These are phyloP conservation scores for Botrytis elliptica DNA, from an alignment of 2,329 filamentous ascomycete genomes.

Conservation along the genomic window DNA sequence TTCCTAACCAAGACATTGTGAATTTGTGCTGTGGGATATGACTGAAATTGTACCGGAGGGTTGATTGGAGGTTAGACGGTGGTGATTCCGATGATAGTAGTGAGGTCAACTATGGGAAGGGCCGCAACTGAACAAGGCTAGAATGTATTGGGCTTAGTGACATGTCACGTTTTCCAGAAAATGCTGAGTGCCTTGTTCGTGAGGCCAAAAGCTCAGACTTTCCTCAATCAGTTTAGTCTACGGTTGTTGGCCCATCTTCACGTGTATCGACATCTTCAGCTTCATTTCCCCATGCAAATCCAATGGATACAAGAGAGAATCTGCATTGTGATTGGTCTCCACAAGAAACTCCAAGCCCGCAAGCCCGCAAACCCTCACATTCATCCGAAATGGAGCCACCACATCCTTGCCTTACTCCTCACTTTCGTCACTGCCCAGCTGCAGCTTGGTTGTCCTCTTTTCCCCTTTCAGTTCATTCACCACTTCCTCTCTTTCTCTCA, in stretches of 20 bases:
- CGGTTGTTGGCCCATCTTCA: not conserved
- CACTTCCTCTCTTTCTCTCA: not conserved
- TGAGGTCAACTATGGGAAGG: constrained; percentile 8
- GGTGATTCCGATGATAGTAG: not conserved
- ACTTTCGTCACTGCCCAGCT: constrained; percentile 8
- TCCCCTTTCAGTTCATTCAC: not conserved
- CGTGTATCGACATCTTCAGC: not conserved
- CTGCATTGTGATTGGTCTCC: constrained; percentile 6
- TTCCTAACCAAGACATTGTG: constrained; percentile 77
- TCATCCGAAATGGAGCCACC: constrained; percentile 14
- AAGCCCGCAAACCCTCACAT: not conserved
- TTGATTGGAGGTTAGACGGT: constrained; percentile 26
- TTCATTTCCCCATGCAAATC: constrained; percentile 2
- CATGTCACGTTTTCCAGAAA: not conserved
- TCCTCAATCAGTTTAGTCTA: not conserved
- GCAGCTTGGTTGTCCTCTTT: not conserved
- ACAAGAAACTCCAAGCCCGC: not conserved
- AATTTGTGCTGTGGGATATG: constrained; percentile 37
- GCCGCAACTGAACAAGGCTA: constrained; percentile 4
- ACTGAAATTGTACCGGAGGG: constrained; percentile 41
- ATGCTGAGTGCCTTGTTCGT: fast-evolving
- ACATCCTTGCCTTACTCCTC: constrained; percentile 8
- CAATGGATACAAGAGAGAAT: not conserved
- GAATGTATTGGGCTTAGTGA: not conserved
- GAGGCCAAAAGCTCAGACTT: not conserved